Evolutionary conservation across 164 flowering plant species (phyloP), one percentile per base, ranked within the genome.

Genomic region (Sedum album): DNA sequence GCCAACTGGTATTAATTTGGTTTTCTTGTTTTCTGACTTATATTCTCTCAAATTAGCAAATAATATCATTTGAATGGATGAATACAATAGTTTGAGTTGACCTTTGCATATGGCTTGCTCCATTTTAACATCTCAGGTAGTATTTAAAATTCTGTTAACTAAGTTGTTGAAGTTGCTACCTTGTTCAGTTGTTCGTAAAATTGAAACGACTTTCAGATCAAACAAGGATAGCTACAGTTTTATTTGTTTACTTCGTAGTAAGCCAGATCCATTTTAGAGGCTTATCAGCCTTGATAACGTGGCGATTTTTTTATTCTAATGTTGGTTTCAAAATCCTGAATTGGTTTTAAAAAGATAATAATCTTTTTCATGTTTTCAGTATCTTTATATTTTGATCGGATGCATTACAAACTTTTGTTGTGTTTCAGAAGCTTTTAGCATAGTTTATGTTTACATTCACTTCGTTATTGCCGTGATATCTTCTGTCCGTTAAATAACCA

Each of bases 181-280:
- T 51, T 23, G 17, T 51, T 57, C 31, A 25, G 8, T 51, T 23
- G 17, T 51, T 57, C 31, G 26, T 26, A 55, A 57, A 13, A 28
- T 26, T 57, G 62, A 28, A 57, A 26, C 30, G 20, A 15, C 21
- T 57, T 57, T 57, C 62, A 26, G 62, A 57, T 57, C 62, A 11
- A 57, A 28, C 62, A 11, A 26, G 4, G 14, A 57, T 57, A 0
- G 0, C 20, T 33, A 46, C n/a, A 11, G 6, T 28, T 36, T 42
- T 33, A 13, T 35, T n/a, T 31, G 20, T 64, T 64, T 65, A 25
- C 31, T 65, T 65, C n/a, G 6, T 65, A 65, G 67, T 21, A 18
- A 0, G 8, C 48, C 25, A 35, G 28, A 33, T 5, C 4, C n/a
- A 35, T 10, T n/a, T 25, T 6, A 36, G n/a, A 65, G 31, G 42